These are phyloP conservation scores for Mallotus nudiflorus DNA, from an alignment of 345 rosid genomes.

Conservation along the genomic window DNA sequence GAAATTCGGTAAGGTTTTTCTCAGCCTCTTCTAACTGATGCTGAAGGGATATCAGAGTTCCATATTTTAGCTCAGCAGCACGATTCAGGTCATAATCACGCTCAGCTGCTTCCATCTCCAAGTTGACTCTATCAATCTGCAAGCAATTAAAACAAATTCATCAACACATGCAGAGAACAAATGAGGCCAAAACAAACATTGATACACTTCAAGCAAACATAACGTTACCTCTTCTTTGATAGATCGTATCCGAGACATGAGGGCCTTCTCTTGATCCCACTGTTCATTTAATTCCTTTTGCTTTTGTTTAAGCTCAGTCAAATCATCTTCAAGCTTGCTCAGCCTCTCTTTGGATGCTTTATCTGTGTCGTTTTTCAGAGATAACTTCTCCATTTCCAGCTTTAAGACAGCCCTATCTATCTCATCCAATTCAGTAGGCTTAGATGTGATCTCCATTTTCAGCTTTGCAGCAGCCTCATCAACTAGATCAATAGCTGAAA, in stretches of 20 bases:
- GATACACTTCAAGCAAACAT: neutral
- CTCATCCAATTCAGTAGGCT: slow-evolving; percentile 91
- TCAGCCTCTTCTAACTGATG: slow-evolving; percentile 87
- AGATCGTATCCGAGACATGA: slow-evolving; percentile 73
- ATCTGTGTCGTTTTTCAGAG: slow-evolving; percentile 77
- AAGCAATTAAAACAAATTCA: slow-evolving; percentile 18
- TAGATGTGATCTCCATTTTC: slow-evolving; percentile 97
- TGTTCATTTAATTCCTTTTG: slow-evolving; percentile 73
- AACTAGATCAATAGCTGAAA: slow-evolving; percentile 91
- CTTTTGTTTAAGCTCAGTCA: slow-evolving; percentile 57
- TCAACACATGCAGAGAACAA: slow-evolving; percentile 5
- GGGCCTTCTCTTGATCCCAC: slow-evolving; percentile 73
- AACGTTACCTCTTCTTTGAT: slow-evolving; percentile 79
- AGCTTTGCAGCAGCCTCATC: slow-evolving; percentile 98
- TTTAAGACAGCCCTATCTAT: slow-evolving; percentile 80
- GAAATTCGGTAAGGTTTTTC: slow-evolving; percentile 67
- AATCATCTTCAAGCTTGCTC: slow-evolving; percentile 69
- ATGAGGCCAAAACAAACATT: neutral
- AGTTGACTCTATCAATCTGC: slow-evolving; percentile 85
- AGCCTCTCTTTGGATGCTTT: slow-evolving; percentile 87
- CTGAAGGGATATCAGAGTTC: slow-evolving; percentile 84
- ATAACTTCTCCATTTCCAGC: slow-evolving; percentile 92
- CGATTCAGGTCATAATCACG: slow-evolving; percentile 84
- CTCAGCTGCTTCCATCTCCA: slow-evolving; percentile 94
- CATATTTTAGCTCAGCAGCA: slow-evolving; percentile 92